These are phyloP conservation scores for Salvia rosmarinus DNA, from an alignment of 257 asterid species.

Conservation along the genomic window DNA sequence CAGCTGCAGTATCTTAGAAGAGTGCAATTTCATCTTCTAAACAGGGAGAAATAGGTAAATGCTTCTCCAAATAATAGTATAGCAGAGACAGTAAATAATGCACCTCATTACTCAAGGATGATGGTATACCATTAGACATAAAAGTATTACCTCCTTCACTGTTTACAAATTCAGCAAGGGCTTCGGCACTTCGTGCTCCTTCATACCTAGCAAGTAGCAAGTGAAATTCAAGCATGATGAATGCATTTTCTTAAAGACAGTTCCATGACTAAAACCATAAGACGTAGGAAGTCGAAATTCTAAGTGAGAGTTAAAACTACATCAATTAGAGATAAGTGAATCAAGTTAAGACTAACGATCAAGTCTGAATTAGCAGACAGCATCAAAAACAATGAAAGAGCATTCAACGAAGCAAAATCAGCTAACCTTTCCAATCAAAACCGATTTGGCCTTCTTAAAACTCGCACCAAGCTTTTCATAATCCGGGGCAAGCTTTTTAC, in stretches of 20 bases:
- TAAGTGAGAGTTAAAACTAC: background rate
- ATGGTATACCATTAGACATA: constrained; percentile 3
- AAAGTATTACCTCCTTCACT: constrained; percentile 66
- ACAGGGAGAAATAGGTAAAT: background rate
- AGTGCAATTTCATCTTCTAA: constrained; percentile 1
- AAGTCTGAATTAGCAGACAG: background rate
- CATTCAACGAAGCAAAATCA: constrained; percentile 11
- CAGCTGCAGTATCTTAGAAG: background rate
- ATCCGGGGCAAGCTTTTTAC: constrained; percentile 97
- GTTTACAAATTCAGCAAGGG: constrained; percentile 69
- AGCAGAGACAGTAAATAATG: background rate
- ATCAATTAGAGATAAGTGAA: background rate
- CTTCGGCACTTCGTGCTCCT: constrained; percentile 70
- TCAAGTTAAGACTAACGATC: background rate
- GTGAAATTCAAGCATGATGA: constrained; percentile 28
- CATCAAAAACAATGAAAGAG: background rate
- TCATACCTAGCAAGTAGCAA: constrained; percentile 58
- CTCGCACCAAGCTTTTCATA: constrained; percentile 86
- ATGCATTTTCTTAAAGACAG: constrained; percentile 5
- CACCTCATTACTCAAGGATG: background rate
- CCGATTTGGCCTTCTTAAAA: constrained; percentile 90
- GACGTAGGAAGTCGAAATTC: background rate
- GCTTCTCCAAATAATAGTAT: background rate
- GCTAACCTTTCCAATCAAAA: constrained; percentile 86
- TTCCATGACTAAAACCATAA: background rate